Evolutionary conservation across 1,139 yeast genomes (phyloP), one percentile per base, ranked within the genome.

Genomic region (Blastobotrys illinoisensis): DNA sequence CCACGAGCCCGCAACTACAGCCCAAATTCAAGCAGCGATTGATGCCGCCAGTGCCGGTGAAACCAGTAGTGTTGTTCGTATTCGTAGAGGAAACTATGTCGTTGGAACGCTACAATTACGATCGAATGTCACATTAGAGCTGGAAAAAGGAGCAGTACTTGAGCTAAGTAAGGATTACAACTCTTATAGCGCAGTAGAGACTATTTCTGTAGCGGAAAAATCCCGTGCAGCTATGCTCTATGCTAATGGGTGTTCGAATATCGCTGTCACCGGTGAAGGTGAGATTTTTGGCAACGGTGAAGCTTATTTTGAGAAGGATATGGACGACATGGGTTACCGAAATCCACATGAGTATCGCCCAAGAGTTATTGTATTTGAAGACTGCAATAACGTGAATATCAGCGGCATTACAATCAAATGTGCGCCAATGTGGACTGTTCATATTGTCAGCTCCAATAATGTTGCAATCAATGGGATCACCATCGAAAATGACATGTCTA

Each of bases 381-480:
- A 40, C 26, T 54, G 56, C 48, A 13, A 26, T 13, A 40, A 49
- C 13, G 53, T 54, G 19, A 1, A n/a, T 1, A 21, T 54, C 9
- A 36, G 28, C n/a, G 47, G 36, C 9, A n/a, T 54, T 19, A 32
- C 23, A 2, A 36, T 54, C 11, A 16, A 16, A 26, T 14, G 46
- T 9, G 20, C 56, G 6, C 56, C 56, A n/a, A 54, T 54, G 56
- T 54, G 56, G 56, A 54, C 52, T 26, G 44, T 54, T 9, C 56
- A 54, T 18, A 16, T 54, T 26, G 56, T 51, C 11, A 24, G 49
- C 14, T 54, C 55, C 32, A 28, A 46, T 6, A 40, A 52, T 18
- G 55, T 51, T 16, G 32, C 13, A 3, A 26, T 54, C n/a, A 13
- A 16, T 5, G 48, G 46, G 2, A 16, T 54, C 14, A 19, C 20